These are phyloP conservation scores for Exophiala mesophila DNA, from an alignment of 2,329 filamentous ascomycete genomes.

Conservation along the genomic window DNA sequence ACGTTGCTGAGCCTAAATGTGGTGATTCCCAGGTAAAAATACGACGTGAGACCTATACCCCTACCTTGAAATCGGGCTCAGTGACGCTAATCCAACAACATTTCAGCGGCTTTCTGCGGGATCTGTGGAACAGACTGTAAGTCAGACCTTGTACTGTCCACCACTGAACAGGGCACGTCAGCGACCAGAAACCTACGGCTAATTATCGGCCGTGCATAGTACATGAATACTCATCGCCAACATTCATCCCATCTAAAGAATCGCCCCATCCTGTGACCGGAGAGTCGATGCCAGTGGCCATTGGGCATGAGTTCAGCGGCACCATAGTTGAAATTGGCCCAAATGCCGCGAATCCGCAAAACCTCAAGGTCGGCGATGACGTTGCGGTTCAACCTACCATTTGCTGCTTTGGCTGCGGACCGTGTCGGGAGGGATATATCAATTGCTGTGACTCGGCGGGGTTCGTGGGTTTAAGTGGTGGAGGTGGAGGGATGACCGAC, in stretches of 20 bases:
- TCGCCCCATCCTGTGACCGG: constrained; percentile 54
- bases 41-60: constrained; percentile 11
- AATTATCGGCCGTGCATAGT: too few species aligned
- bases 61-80: constrained; percentile 21
- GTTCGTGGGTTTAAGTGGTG: constrained; percentile 48
- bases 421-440: constrained; percentile 49
- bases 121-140: constrained; percentile 38
- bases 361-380: constrained; percentile 50
- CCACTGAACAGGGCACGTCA: background rate
- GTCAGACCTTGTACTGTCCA: background rate
- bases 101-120: constrained; percentile 33
- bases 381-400: constrained; percentile 59
- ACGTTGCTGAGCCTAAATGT: constrained; percentile 36
- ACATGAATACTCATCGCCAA: constrained; percentile 50
- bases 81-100: background rate
- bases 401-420: constrained; percentile 52
- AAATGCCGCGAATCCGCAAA: constrained; percentile 34
- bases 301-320: constrained; percentile 64
- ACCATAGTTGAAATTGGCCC: constrained; percentile 55
- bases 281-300: constrained; percentile 53
- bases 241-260: constrained; percentile 42
- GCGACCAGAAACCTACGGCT: background rate
- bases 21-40: constrained; percentile 47
- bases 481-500: constrained; percentile 54
- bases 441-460: constrained; percentile 57